Percentiles rank a stretch among this genome's conserved stretches.
These are phyloP conservation scores for Ceriops tagal DNA, from an alignment of 345 rosid genomes.

Conservation along the genomic window DNA sequence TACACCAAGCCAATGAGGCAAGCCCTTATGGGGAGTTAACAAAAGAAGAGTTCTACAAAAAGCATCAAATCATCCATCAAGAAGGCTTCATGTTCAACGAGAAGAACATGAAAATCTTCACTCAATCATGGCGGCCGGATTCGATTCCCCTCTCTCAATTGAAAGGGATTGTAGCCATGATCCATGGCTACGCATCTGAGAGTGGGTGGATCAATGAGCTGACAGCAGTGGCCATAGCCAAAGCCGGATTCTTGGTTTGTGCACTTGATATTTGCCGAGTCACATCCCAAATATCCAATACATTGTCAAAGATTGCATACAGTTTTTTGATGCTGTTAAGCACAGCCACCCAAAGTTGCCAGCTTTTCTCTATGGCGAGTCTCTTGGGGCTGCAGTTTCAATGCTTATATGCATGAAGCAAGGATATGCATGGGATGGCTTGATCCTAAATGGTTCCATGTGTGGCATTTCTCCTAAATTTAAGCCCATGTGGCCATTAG, in stretches of 20 bases:
- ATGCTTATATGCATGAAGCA: constrained; percentile 18
- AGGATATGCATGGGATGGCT: constrained; percentile 25
- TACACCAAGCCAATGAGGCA: constrained; percentile 26
- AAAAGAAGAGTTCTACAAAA: constrained; percentile 32
- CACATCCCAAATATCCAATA: constrained; percentile 27
- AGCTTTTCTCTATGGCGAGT: constrained; percentile 33
- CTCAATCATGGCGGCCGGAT: constrained; percentile 28
- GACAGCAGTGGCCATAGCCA: constrained; percentile 28
- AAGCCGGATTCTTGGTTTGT: constrained; percentile 25
- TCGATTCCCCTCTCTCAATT: neutral
- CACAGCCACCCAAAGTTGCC: constrained; percentile 22
- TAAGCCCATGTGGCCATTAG: constrained; percentile 27
- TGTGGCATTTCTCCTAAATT: constrained; percentile 33
- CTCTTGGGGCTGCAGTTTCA: constrained; percentile 36
- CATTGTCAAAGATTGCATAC: constrained; percentile 21
- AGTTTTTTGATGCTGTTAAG: constrained; percentile 17
- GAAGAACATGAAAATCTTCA: constrained; percentile 28
- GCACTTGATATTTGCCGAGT: constrained; percentile 24
- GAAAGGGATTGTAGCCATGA: constrained; percentile 32
- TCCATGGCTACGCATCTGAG: constrained; percentile 33
- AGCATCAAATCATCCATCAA: constrained; percentile 24
- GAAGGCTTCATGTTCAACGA: constrained; percentile 22
- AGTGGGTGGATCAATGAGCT: constrained; percentile 37
- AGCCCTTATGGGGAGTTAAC: constrained; percentile 29
- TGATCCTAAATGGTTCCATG: constrained; percentile 33